Conservation (phyloP, 768 basidiomycete species). For the Calocybe cyanea region DNA sequence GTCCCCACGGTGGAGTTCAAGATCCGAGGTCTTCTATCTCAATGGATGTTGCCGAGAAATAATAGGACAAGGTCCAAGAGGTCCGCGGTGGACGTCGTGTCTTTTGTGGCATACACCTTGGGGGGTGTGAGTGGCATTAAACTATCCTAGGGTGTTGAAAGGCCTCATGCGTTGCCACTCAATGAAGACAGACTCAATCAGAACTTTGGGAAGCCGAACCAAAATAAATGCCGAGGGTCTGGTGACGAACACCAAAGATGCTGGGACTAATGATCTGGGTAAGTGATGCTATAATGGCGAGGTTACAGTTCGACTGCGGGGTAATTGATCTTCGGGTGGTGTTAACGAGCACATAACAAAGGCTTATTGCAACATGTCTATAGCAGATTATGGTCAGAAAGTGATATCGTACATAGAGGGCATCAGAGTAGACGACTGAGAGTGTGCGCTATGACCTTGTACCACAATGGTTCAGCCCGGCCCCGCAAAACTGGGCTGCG, state of each 20-base stretch:
- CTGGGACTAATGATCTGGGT: neutral
- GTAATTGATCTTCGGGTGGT: too few species aligned
- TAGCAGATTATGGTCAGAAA: too few species aligned
- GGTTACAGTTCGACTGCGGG: too few species aligned
- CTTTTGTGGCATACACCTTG: neutral
- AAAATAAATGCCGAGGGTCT: neutral
- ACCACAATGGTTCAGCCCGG: slow-evolving; percentile 67
- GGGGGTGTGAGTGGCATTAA: neutral
- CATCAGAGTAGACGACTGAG: neutral
- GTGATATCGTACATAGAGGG: too few species aligned
- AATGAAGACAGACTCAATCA: too few species aligned
- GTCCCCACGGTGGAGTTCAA: neutral
- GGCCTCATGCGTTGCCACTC: too few species aligned
- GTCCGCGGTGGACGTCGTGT: neutral
- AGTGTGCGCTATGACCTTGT: slow-evolving; percentile 13
- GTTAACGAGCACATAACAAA: too few species aligned
- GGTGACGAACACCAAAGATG: neutral
- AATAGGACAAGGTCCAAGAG: neutral
- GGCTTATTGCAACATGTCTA: too few species aligned
- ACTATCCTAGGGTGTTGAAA: neutral
- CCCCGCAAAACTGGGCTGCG: slow-evolving; percentile 87
- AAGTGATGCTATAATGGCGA: too few species aligned
- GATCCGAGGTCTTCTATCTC: slow-evolving; percentile 4
- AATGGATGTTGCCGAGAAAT: too few species aligned
- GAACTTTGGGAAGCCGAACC: too few species aligned